Evolutionary conservation across 1,284 basidiomycete genomes (phyloP).

Genomic region (Porogramme epimiltina): DNA sequence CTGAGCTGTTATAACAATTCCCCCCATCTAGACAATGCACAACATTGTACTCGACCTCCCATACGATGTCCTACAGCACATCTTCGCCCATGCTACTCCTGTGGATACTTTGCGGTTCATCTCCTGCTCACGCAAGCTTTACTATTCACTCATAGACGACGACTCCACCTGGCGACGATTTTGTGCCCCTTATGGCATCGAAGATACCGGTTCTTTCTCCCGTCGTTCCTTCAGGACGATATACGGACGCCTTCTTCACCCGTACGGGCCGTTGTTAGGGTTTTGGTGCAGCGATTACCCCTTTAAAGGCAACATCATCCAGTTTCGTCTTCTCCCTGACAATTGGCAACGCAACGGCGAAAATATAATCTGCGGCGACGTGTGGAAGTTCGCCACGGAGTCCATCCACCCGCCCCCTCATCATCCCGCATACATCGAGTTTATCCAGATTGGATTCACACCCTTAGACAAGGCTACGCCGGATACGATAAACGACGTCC

Average conservation of each 20-base stretch:
- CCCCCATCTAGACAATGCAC: too few relatives aligned
- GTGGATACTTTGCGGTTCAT: conserved; percentile 20
- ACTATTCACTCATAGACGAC: conserved; percentile 17
- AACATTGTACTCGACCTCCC: conserved; percentile 16
- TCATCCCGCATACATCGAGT: conserved; percentile 18
- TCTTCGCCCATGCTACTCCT: conserved; percentile 15
- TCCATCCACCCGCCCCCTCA: background rate
- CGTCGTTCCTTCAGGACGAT: conserved; percentile 21
- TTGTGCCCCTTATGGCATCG: conserved; percentile 19
- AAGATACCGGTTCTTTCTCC: conserved; percentile 8
- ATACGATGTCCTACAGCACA: conserved; percentile 23
- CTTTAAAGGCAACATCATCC: conserved; percentile 24
- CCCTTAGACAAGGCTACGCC: conserved; percentile 6
- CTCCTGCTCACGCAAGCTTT: conserved; percentile 13
- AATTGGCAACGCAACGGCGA: conserved; percentile 9
- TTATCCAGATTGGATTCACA: conserved; percentile 21
- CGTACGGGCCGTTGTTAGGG: conserved; percentile 23
- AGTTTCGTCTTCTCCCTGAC: conserved; percentile 22
- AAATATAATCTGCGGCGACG: conserved; percentile 23
- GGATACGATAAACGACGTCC: conserved; percentile 12
- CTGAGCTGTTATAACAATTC: too few relatives aligned
- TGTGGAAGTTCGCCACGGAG: conserved; percentile 18
- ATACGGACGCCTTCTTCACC: conserved; percentile 23
- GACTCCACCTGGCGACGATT: conserved; percentile 23
- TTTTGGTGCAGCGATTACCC: conserved; percentile 29